These are phyloP conservation scores for Phytophthora colocasiae DNA, from an alignment of 352 stramenopile genomes.

Conservation along the genomic window DNA sequence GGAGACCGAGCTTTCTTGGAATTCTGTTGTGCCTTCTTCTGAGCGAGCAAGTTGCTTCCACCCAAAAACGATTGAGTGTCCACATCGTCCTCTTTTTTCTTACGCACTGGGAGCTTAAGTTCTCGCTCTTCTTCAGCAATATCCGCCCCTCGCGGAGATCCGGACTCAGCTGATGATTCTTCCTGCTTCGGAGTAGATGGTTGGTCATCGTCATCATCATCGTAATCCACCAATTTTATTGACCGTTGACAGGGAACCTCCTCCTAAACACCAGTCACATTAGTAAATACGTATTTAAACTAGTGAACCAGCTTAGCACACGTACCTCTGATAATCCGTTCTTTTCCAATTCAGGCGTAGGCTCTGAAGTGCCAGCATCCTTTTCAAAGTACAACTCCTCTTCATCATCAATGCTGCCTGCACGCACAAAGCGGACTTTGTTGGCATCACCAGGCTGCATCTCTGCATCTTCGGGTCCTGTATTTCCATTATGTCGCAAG, in stretches of 20 bases:
- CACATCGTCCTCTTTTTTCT: slow-evolving; percentile 62
- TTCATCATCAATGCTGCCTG: slow-evolving; percentile 67
- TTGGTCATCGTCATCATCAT: slow-evolving; percentile 66
- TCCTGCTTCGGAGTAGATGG: slow-evolving; percentile 40
- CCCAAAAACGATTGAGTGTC: slow-evolving; percentile 58
- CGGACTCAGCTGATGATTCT: slow-evolving; percentile 33
- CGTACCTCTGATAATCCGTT: slow-evolving; percentile 56
- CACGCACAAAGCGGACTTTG: slow-evolving; percentile 64
- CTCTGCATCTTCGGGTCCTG: slow-evolving; percentile 32
- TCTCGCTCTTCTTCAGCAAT: slow-evolving; percentile 50
- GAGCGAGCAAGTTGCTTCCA: slow-evolving; percentile 43
- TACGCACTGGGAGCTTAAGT: slow-evolving; percentile 67
- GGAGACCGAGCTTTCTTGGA: slow-evolving; percentile 52
- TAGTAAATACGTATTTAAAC: background rate
- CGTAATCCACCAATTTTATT: slow-evolving; percentile 77
- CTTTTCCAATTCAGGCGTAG: slow-evolving; percentile 46
- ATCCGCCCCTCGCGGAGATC: slow-evolving; percentile 25
- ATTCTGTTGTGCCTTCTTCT: slow-evolving; percentile 51
- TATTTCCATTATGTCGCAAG: slow-evolving; percentile 59
- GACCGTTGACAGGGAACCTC: slow-evolving; percentile 55
- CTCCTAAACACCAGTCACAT: slow-evolving; percentile 34
- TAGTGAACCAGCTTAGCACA: background rate
- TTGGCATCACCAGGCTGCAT: slow-evolving; percentile 34
- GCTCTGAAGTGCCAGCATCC: slow-evolving; percentile 54
- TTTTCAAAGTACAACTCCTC: slow-evolving; percentile 86